Conservation (phyloP, 352 stramenopile genomes). For the Pythium brachiatum region DNA sequence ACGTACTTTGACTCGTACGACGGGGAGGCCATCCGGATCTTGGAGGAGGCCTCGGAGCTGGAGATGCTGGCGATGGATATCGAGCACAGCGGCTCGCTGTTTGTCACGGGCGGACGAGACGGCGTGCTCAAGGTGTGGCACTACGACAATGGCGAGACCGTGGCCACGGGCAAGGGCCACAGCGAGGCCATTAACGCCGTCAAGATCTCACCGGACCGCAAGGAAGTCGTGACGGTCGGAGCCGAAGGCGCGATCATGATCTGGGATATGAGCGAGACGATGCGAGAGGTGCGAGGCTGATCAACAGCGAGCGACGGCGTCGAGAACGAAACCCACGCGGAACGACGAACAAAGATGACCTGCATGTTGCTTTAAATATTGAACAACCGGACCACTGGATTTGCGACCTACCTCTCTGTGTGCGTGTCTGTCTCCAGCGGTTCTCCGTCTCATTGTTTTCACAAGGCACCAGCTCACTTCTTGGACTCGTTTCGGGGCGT, state of each 20-base stretch:
- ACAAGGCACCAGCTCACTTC: too few relatives aligned
- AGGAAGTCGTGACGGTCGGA: constrained; percentile 92
- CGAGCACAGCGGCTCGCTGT: constrained; percentile 82
- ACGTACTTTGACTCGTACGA: constrained; percentile 97
- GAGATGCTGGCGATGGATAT: constrained; percentile 95
- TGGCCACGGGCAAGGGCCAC: constrained; percentile 89
- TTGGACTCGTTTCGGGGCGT: not conserved
- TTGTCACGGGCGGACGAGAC: constrained; percentile 91
- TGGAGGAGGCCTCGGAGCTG: constrained; percentile 88
- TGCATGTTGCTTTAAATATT: constrained; percentile 25
- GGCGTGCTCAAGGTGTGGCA: constrained; percentile 94
- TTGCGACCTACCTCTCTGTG: not conserved
- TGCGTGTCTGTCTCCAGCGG: not conserved
- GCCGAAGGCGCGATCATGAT: constrained; percentile 95
- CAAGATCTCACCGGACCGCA: constrained; percentile 91
- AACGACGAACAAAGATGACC: not conserved
- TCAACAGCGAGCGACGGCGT: not conserved
- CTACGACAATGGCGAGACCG: constrained; percentile 94
- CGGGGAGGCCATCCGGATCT: constrained; percentile 91
- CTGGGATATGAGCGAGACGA: constrained; percentile 80
- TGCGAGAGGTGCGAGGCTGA: constrained; percentile 19
- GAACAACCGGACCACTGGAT: not conserved
- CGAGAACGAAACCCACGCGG: not conserved
- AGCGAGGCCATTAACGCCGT: constrained; percentile 92
- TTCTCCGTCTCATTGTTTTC: not conserved